Evolutionary conservation across 2,329 filamentous ascomycete genomes (phyloP).

Genomic region (Penicillium nordicum): DNA sequence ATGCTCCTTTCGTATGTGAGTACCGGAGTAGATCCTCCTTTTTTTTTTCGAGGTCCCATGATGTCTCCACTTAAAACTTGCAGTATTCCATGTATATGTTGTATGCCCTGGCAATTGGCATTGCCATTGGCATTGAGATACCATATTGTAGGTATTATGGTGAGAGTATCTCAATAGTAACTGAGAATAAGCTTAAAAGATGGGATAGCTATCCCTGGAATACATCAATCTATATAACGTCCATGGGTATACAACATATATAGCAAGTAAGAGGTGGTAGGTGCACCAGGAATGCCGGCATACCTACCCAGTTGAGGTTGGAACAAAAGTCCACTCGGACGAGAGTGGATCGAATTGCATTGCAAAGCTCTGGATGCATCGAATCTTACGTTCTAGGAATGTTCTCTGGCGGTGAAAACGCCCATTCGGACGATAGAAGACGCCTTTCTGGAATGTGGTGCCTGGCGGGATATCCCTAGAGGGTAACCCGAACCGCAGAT

Average conservation of each 20-base stretch:
- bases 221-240: not conserved
- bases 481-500: slow-evolving; percentile 32
- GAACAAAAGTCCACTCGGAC: slow-evolving; percentile 2
- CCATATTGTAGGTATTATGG: not conserved
- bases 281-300: slow-evolving; percentile 8
- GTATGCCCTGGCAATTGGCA: not conserved
- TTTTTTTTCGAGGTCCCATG: slow-evolving; percentile 28
- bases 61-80: slow-evolving; percentile 14
- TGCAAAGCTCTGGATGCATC: not conserved
- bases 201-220: not conserved
- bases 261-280: slow-evolving; percentile 10
- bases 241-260: not conserved
- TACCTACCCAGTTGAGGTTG: slow-evolving; percentile 4
- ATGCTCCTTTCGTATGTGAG: not conserved
- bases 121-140: not conserved
- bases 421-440: slow-evolving; percentile 18
- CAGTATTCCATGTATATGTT: not conserved
- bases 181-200: not conserved
- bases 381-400: not conserved
- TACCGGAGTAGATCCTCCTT: not conserved
- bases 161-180: no score
- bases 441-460: slow-evolving; percentile 8
- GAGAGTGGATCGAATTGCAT: slow-evolving; percentile 5
- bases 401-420: slow-evolving; percentile 5
- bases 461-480: slow-evolving; percentile 30